A percentile compares a stretch with the other conserved stretches of the same genome.
Conservation (phyloP, 192 early-diverging fungal species). For the Polychytrium aggregatum region DNA sequence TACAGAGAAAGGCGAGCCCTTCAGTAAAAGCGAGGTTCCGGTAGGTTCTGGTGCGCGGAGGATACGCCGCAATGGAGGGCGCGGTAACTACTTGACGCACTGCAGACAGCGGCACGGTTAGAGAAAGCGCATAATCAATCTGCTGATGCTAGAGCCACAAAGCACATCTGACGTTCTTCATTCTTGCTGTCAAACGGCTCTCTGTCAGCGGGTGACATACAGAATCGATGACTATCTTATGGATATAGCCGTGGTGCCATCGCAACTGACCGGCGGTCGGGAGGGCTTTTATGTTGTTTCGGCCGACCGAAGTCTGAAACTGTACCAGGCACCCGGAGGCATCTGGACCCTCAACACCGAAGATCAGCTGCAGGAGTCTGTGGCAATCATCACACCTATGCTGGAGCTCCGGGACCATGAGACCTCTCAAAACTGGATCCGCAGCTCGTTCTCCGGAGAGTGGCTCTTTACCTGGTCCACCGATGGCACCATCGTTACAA, state of each 20-base stretch:
- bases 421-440: background rate
- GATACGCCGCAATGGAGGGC: background rate
- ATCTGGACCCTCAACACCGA: background rate
- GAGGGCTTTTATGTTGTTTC: slow-evolving; percentile 27
- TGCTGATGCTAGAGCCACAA: background rate
- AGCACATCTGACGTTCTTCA: background rate
- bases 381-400: background rate
- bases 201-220: slow-evolving; percentile 17
- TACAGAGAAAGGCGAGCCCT: background rate
- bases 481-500: slow-evolving; percentile 31
- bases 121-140: background rate
- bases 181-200: background rate
- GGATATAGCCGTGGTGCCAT: slow-evolving; percentile 22
- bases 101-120: background rate
- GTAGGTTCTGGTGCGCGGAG: background rate
- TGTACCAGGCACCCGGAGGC: slow-evolving; percentile 13
- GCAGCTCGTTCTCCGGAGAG: slow-evolving; percentile 6
- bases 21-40: background rate
- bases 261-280: slow-evolving; percentile 19
- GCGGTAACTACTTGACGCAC: background rate
- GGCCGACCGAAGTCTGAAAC: slow-evolving; percentile 23
- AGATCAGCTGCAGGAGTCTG: background rate
- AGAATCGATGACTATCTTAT: slow-evolving; percentile 19
- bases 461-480: slow-evolving; percentile 30
- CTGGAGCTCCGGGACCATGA: background rate